A percentile compares a stretch with the other conserved stretches of the same genome.
phyloP scores from a whole-genome alignment of 495 filamentous ascomycete genomes.

The Staphylotrichum tortipilum region DNA sequence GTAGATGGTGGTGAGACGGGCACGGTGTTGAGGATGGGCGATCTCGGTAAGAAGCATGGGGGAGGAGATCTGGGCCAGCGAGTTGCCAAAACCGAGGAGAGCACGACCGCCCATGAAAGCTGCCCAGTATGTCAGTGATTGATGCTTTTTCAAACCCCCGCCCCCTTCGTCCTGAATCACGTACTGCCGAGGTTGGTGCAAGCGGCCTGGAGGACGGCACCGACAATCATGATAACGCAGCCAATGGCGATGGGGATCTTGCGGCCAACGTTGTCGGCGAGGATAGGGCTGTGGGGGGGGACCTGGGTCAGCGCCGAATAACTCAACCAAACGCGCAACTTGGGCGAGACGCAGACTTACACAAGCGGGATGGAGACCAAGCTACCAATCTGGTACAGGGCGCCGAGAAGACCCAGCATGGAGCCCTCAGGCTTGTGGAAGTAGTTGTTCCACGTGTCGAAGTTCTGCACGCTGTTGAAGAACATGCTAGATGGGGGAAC shows the following conservation, averaged over 20 bases:
- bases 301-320: slow-evolving; percentile 23
- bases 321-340: no score
- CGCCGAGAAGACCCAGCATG: slow-evolving; percentile 53
- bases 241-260: slow-evolving; percentile 53
- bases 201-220: slow-evolving; percentile 47
- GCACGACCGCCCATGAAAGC: slow-evolving; percentile 34
- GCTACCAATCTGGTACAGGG: slow-evolving; percentile 61
- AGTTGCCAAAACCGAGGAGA: slow-evolving; percentile 52
- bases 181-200: slow-evolving; percentile 39
- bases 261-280: slow-evolving; percentile 55
- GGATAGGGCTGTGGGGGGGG: slow-evolving; percentile 39
- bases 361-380: slow-evolving; percentile 57
- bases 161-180: background rate
- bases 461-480: slow-evolving; percentile 47
- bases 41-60: slow-evolving; percentile 59
- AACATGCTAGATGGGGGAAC: slow-evolving; percentile 35
- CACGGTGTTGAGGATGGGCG: slow-evolving; percentile 58
- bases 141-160: background rate
- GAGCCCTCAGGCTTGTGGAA: slow-evolving; percentile 45
- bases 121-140: background rate
- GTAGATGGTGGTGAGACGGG: slow-evolving; percentile 56
- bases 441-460: slow-evolving; percentile 42
- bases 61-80: slow-evolving; percentile 51
- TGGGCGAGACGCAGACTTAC: slow-evolving; percentile 28
- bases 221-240: slow-evolving; percentile 56